phyloP scores from a whole-genome alignment of 1,284 basidiomycete genomes.

The Trichosporon sp. region DNA sequence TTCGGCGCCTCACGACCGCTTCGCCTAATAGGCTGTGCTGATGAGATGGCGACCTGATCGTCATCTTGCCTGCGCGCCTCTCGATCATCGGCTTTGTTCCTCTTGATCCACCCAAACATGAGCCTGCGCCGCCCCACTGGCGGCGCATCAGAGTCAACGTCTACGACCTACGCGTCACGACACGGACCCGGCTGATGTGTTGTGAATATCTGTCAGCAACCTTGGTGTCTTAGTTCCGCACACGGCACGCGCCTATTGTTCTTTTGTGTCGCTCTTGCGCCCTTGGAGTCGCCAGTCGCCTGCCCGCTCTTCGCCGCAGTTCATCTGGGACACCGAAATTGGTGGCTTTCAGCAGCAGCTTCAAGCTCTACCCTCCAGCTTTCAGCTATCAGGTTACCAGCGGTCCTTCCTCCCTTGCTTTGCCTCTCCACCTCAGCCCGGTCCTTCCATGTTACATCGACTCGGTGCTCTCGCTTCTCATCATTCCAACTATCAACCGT shows the following conservation, averaged over 20 bases:
- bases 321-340: background rate
- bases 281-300: background rate
- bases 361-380: background rate
- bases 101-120: background rate
- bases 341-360: background rate
- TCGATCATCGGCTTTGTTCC: background rate
- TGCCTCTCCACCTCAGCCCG: background rate
- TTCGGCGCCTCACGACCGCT: background rate
- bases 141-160: conserved; percentile 4
- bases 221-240: background rate
- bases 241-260: background rate
- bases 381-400: background rate
- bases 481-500: conserved; percentile 5
- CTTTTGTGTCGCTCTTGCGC: background rate
- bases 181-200: conserved; percentile 2
- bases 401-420: background rate
- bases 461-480: background rate
- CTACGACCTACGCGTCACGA: conserved; percentile 3
- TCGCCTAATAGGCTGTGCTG: background rate
- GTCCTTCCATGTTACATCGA: background rate
- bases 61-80: background rate
- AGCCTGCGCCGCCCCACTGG: conserved; percentile 2
- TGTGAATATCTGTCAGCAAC: background rate
- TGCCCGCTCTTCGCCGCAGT: background rate
- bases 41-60: background rate